Conservation (phyloP, 2,329 filamentous ascomycete genomes). For the Aspergillus neoniger region DNA sequence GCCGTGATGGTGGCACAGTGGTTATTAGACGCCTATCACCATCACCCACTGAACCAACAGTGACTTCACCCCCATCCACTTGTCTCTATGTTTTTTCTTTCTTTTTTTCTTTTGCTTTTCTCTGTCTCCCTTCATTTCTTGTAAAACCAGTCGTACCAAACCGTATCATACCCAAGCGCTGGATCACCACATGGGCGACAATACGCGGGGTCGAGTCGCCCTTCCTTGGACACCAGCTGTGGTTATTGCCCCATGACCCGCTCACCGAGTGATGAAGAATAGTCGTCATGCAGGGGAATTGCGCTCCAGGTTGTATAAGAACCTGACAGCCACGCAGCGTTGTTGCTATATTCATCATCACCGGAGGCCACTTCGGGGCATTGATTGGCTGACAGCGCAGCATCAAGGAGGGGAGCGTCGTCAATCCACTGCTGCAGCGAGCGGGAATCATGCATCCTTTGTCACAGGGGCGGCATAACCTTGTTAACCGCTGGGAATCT, state of each 20-base stretch:
- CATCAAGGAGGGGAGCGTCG: too few species aligned
- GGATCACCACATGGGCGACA: background rate
- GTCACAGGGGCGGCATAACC: background rate
- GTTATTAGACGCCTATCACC: background rate
- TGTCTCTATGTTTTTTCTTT: too few species aligned
- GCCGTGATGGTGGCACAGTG: background rate
- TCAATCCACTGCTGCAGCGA: background rate
- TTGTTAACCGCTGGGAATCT: background rate
- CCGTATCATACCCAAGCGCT: background rate
- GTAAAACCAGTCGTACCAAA: background rate
- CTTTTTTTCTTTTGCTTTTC: too few species aligned
- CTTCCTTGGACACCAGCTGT: background rate
- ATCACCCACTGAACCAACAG: background rate
- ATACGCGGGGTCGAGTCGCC: background rate
- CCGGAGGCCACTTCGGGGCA: background rate
- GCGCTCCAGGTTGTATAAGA: constrained; percentile 6
- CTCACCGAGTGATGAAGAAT: constrained; percentile 1
- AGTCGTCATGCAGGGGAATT: constrained; percentile 3
- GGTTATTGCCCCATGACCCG: background rate
- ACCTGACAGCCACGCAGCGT: background rate
- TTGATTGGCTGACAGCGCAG: background rate
- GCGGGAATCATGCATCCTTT: background rate
- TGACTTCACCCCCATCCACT: background rate
- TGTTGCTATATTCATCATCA: constrained; percentile 3
- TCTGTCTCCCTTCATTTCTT: background rate